phyloP scores from a whole-genome alignment of 805 yeast genomes.

The Wickerhamiella azyma region DNA sequence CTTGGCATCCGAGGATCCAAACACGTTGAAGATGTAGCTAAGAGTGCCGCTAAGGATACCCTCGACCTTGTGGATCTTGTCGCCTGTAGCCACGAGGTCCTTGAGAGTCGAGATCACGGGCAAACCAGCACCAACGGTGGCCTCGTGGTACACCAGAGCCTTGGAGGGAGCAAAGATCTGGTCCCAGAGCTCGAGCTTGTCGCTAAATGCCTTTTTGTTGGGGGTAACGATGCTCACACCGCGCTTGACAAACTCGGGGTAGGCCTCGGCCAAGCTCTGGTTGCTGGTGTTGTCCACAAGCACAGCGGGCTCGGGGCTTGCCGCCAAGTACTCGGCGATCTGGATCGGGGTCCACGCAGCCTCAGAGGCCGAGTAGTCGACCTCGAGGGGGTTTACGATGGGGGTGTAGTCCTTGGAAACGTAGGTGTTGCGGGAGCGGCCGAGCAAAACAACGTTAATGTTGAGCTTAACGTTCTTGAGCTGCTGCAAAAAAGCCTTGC shows the following conservation, averaged over 20 bases:
- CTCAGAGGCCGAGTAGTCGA: constrained; percentile 37
- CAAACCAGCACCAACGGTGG: constrained; percentile 97
- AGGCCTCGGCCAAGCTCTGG: constrained; percentile 58
- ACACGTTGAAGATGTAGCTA: constrained; percentile 89
- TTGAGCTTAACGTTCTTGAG: constrained; percentile 38
- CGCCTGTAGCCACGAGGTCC: constrained; percentile 87
- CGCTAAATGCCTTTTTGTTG: constrained; percentile 91
- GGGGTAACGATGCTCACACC: constrained; percentile 96
- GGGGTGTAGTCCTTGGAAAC: constrained; percentile 59
- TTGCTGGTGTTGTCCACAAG: constrained; percentile 91
- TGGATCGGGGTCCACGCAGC: constrained; percentile 43
- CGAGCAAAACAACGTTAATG: constrained; percentile 68
- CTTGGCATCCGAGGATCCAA: constrained; percentile 57
- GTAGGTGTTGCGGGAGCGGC: constrained; percentile 59
- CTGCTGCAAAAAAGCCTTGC: constrained; percentile 80
- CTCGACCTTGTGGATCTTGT: constrained; percentile 77
- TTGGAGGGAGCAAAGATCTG: constrained; percentile 46
- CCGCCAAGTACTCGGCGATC: constrained; percentile 47
- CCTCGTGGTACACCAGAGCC: constrained; percentile 89
- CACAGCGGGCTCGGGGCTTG: constrained; percentile 61
- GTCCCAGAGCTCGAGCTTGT: constrained; percentile 63
- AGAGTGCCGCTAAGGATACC: constrained; percentile 95
- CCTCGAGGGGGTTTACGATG: constrained; percentile 41
- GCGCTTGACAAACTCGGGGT: constrained; percentile 55
- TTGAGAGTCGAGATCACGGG: constrained; percentile 83